phyloP scores from a whole-genome alignment of 2,329 filamentous ascomycete genomes.

The Talaromyces albobiverticillius region DNA sequence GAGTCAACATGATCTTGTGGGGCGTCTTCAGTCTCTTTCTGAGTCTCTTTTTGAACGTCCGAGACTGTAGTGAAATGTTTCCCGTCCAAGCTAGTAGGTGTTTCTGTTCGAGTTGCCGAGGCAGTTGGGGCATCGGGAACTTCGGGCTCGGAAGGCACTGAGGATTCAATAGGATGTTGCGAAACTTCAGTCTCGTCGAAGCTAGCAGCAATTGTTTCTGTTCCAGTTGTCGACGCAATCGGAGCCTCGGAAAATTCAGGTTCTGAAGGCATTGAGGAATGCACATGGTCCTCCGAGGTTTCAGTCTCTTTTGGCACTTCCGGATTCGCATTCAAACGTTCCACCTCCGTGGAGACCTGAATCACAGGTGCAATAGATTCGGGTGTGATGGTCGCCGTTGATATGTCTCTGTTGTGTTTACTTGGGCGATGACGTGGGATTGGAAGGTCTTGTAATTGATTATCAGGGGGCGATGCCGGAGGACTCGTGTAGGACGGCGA shows the following conservation, averaged over 20 bases:
- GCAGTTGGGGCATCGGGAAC: too few species aligned
- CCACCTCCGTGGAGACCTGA: not conserved
- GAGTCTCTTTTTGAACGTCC: too few species aligned
- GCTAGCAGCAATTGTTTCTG: not conserved
- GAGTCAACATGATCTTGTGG: too few species aligned
- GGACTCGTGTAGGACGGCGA: slow-evolving; percentile 18
- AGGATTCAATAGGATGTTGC: not conserved
- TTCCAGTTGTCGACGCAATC: slow-evolving; percentile 28
- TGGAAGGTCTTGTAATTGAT: slow-evolving; percentile 15
- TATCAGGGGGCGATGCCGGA: slow-evolving; percentile 21
- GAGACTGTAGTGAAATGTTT: too few species aligned
- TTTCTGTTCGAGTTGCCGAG: too few species aligned
- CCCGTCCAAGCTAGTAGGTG: too few species aligned
- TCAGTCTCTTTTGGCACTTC: not conserved
- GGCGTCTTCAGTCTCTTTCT: too few species aligned
- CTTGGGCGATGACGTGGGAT: slow-evolving; percentile 2
- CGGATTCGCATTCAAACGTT: not conserved
- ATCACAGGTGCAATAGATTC: slow-evolving; percentile 18
- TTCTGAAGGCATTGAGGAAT: not conserved
- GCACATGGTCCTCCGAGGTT: slow-evolving; percentile 42
- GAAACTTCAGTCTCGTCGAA: slow-evolving; percentile 38
- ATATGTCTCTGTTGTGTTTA: slow-evolving; percentile 28
- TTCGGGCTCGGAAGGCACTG: too few species aligned
- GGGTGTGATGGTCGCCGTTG: slow-evolving; percentile 25
- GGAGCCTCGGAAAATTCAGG: not conserved